Evolutionary conservation across 768 basidiomycete species (phyloP), one percentile per base, ranked within the genome.

Genomic region (Phylloporus scabripes): DNA sequence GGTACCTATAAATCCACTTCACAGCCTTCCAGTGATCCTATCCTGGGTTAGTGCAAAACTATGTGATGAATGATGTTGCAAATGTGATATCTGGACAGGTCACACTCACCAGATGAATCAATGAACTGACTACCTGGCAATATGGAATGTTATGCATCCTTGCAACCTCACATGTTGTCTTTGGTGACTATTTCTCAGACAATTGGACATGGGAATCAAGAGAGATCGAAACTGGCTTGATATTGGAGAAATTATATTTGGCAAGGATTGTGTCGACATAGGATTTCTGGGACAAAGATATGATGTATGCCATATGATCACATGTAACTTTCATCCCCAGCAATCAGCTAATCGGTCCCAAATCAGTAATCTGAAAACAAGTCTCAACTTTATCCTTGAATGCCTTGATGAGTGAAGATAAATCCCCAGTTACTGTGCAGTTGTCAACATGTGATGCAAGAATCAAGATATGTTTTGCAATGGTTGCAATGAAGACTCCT

Each of bases 1-100:
- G 55, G 12, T 64, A 64, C 0, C 15, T 0, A 3, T 59, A 49
- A 1, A 64, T 51, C 5, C n/a, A 6, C 15, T 50, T 44, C 6
- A 50, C 21, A 9, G 49, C 36, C 3, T 44, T 43, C 31, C 43
- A 50, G 12, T 50, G 43, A 0, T 5, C 21, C n/a, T 17, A 17
- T 4, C 41, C 12, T 2, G 41, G 40, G 26, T 46, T 42, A 5
- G 21, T 7, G 5, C 23, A 15, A 14, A 46, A 42, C 17, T 42
- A 34, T 0, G 4, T 7, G 2, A 38, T 14, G 10, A 21, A 28
- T 4, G 39, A 21, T 3, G 37, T 37, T 0, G 45, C 21, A 15
- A 48, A 52, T 1, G 17, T 24, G 5, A 52, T 45, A 20, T 52
- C 42, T 0, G 46, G 42, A 8, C 28, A 0, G 3, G 37, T 52